These are phyloP conservation scores for Venturiaceae sp. DNA, from an alignment of 2,329 filamentous ascomycete genomes.

Conservation along the genomic window DNA sequence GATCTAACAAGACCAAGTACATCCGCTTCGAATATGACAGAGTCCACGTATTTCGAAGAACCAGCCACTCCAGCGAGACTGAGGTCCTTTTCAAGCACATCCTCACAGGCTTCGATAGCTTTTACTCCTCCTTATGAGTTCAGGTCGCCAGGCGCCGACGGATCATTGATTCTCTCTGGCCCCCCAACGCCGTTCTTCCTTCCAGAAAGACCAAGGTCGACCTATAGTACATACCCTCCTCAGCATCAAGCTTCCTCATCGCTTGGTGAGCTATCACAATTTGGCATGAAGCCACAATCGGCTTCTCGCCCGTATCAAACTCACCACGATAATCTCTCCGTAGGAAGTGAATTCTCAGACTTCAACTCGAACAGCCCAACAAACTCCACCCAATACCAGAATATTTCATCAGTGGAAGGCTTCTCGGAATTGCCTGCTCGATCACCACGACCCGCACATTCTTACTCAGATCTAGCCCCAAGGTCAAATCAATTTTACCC, in stretches of 20 bases:
- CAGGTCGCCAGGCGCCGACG: neutral
- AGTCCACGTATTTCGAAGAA: neutral
- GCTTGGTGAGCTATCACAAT: neutral
- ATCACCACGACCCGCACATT: neutral
- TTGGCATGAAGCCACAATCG: neutral
- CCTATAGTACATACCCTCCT: neutral
- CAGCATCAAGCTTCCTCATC: neutral
- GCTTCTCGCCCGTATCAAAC: neutral
- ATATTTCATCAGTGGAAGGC: neutral
- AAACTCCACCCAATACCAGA: neutral
- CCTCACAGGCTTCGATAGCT: neutral
- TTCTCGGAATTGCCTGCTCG: neutral
- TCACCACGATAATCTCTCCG: neutral
- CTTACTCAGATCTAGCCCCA: neutral
- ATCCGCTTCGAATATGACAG: neutral
- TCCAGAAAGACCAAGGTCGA: neutral
- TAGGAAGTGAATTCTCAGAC: neutral
- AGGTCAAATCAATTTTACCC: neutral
- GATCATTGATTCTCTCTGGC: neutral
- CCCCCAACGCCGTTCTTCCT: neutral
- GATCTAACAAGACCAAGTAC: neutral
- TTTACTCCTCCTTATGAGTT: neutral
- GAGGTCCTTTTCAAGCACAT: neutral
- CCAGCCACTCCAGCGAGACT: neutral
- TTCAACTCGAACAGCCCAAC: neutral